phyloP scores from a whole-genome alignment of 768 basidiomycete species.

The Amanita subjunquillea region DNA sequence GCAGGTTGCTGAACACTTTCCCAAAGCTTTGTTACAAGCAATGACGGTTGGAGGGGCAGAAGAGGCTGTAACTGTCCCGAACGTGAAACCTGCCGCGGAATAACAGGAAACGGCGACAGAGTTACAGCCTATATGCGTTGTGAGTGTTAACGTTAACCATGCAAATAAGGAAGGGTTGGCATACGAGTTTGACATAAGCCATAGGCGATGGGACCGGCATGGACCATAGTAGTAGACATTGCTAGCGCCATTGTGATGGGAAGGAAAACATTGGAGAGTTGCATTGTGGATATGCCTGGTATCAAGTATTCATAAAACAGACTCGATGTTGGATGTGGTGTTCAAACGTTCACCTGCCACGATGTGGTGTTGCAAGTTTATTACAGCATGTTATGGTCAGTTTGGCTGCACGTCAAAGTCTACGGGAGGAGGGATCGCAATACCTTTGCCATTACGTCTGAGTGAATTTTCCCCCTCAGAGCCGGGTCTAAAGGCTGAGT shows the following conservation, averaged over 20 bases:
- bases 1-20: conserved; percentile 29
- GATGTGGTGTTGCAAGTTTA: too few relatives aligned
- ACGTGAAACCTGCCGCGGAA: conserved; percentile 28
- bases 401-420: too few relatives aligned
- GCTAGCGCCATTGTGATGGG: not conserved
- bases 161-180: not conserved
- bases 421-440: too few relatives aligned
- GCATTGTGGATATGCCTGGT: not conserved
- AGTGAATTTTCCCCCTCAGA: too few relatives aligned
- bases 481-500: too few relatives aligned
- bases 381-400: too few relatives aligned
- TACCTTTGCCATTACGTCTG: too few relatives aligned
- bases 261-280: not conserved
- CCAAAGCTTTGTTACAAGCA: conserved; percentile 32
- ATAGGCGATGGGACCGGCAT: conserved; percentile 23
- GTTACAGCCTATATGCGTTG: conserved; percentile 18
- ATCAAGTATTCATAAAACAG: not conserved
- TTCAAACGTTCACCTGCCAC: not conserved
- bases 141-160: not conserved
- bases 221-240: not conserved
- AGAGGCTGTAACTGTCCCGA: conserved; percentile 30
- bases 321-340: not conserved
- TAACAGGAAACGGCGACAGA: conserved; percentile 30
- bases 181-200: conserved; percentile 25
- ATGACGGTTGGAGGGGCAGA: conserved; percentile 26